Base-by-base conservation (phyloP, 2,329 filamentous ascomycete species). In the Magnaporthiopsis incrustans region DNA sequence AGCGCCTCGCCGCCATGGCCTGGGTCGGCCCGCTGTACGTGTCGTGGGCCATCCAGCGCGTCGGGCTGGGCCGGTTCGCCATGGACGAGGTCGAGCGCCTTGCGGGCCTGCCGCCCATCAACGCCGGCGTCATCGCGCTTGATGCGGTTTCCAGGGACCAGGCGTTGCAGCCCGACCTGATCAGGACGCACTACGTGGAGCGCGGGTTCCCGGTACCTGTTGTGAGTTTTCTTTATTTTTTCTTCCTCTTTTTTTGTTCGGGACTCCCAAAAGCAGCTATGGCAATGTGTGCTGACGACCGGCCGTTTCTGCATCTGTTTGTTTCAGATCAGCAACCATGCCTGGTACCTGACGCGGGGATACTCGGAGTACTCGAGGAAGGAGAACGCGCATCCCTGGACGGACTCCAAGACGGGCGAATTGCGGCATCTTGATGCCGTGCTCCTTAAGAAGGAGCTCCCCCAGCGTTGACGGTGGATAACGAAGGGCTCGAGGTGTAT, bases 1-100 rank as follows among this genome's bases (percentile, higher is more conserved):
- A 35, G 7, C 7, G 44, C 44, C 22, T 1, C 18, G 14, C 33
- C 11, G 10, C 22, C 11, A 38, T 58, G 61, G 32, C 53, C 27
- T 79, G 76, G 76, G 67, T 78, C 44, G 75, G 76, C 63, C 73
- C 72, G 11, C 71, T 79, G 27, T 79, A 76, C 68, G 72, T 79
- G 64, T 78, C 77, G 59, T 73, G 71, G 68, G 71, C 71, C 1
- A 68, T 79, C 35, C 77, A 77, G 65, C 66, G 69, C 18, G 69
- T 71, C 50, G 77, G 77, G 6, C 70, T 76, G 27, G 76, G 76
- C 61, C 70, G 71, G 60, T 70, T 69, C 18, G 71, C 75, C 35
- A 79, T 79, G 75, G 68, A 67, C 5, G 67, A 71, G 50, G 67
- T 72, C 57, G 77, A 79, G 64, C 66, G 64, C 27, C 62, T 75